Evolutionary conservation across 2,329 filamentous ascomycete genomes (phyloP).

Genomic region (Aspergillus alliaceus): DNA sequence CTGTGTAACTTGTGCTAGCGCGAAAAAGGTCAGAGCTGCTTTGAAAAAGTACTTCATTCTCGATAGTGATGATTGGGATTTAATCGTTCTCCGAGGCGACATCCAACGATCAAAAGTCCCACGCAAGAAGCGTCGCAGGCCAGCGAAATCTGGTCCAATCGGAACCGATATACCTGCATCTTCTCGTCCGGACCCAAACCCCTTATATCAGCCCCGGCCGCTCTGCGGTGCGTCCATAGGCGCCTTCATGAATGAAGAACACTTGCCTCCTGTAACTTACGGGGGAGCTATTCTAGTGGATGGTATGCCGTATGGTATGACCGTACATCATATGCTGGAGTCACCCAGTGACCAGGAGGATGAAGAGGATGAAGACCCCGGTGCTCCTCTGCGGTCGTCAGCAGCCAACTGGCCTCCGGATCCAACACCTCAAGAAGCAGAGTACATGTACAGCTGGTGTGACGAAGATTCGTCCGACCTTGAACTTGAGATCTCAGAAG

Average conservation of each 20-base stretch:
- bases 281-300: conserved; percentile 86
- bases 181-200: conserved; percentile 54
- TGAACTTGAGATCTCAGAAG: conserved; percentile 55
- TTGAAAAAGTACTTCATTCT: conserved; percentile 59
- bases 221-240: conserved; percentile 89
- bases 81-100: conserved; percentile 62
- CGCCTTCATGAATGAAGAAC: conserved; percentile 79
- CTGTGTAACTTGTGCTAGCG: conserved; percentile 62
- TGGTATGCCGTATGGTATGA: conserved; percentile 85
- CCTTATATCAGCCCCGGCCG: conserved; percentile 75
- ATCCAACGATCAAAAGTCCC: conserved; percentile 56
- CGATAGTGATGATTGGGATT: conserved; percentile 56
- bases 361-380: conserved; percentile 36
- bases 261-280: conserved; percentile 86
- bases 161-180: conserved; percentile 27
- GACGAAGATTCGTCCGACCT: conserved; percentile 42
- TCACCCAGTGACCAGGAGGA: conserved; percentile 56
- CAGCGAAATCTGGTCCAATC: conserved; percentile 30
- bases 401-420: conserved; percentile 38
- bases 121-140: conserved; percentile 41
- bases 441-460: conserved; percentile 38
- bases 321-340: conserved; percentile 94
- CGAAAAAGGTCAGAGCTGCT: conserved; percentile 57
- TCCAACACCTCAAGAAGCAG: conserved; percentile 24
- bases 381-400: conserved; percentile 45